Evolutionary conservation across 106 monocot species (phyloP), one percentile per base, ranked within the genome.

Genomic region (Posidonia australis): DNA sequence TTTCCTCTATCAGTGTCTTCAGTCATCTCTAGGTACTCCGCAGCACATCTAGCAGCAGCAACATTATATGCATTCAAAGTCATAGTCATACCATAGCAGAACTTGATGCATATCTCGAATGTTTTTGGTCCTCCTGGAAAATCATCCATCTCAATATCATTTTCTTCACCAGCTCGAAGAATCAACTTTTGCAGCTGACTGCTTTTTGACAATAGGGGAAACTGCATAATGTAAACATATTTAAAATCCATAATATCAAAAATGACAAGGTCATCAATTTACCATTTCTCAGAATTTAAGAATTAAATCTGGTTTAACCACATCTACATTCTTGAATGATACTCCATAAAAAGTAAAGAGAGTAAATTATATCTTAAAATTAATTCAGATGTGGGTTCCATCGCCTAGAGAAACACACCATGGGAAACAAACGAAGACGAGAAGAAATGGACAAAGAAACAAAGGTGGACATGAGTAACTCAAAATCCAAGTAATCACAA

Each of bases 161-260:
- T 78, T 27, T 79, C 85, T 23, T 77, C 78, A 36, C 63, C 70
- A 23, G 80, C 78, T 61, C 79, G 65, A 5, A 79, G 62, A 19
- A 93, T 59, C 51, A 86, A 42, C 13, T 72, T 71, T 21, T 86
- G 88, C 9, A 93, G 51, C 22, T 62, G 55, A 32, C 76, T 62
- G 45, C 93, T 89, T 78, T 93, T 93, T 30, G 93, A 93, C 23
- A 93, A 54, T 47, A 93, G 84, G 16, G 92, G 92, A 72, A 92
- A 92, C 92, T 92, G 84, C 74, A 76, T 48, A 1, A 16, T 0
- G 5, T 20, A 13, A 46, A 47, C 9, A 66, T 26, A 49, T 49
- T 25, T 29, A 24, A 25, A n/a, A 14, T 47, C 29, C 1, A 17
- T 19, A 46, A 27, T 4, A 64, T n/a, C 31, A 67, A 32, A 19